These are phyloP conservation scores for Lentinula sp. DNA, from an alignment of 768 basidiomycete species.

Conservation along the genomic window DNA sequence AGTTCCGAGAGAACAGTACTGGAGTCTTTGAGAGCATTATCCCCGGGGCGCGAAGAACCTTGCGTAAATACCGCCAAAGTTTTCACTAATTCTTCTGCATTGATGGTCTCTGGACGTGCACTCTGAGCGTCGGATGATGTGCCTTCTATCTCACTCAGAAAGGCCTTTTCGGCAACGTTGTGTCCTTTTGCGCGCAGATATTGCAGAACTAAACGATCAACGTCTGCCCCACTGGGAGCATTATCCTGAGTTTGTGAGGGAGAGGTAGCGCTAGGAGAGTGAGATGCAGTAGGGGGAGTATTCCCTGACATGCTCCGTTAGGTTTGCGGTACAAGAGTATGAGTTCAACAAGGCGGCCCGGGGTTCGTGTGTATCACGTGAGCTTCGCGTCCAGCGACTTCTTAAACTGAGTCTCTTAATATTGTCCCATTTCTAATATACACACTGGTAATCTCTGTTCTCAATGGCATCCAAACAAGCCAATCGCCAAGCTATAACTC, in stretches of 20 bases:
- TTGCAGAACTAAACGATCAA: constrained; percentile 40
- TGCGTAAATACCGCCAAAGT: constrained; percentile 62
- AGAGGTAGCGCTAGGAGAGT: constrained; percentile 42
- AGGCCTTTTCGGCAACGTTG: constrained; percentile 39
- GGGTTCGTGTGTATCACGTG: too few relatives aligned
- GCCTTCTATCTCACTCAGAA: constrained; percentile 36
- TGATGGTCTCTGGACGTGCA: constrained; percentile 30
- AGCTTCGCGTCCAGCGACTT: too few relatives aligned
- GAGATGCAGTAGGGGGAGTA: constrained; percentile 46
- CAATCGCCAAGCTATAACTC: constrained; percentile 76
- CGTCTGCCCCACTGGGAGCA: constrained; percentile 26
- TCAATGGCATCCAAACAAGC: constrained; percentile 32
- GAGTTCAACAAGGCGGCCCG: too few relatives aligned
- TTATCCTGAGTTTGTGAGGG: constrained; percentile 30
- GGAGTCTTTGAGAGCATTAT: constrained; percentile 67
- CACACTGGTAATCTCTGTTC: too few relatives aligned
- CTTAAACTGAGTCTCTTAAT: too few relatives aligned
- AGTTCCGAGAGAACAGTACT: constrained; percentile 63
- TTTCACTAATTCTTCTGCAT: constrained; percentile 46
- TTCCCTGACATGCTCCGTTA: constrained; percentile 34
- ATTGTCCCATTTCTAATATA: too few relatives aligned
- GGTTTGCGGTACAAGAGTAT: too few relatives aligned
- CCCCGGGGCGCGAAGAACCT: constrained; percentile 59
- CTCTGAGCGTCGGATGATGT: constrained; percentile 37
- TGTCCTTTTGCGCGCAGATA: constrained; percentile 47